phyloP scores from a whole-genome alignment of 352 stramenopile species.

The Phytopythium sindhum region DNA sequence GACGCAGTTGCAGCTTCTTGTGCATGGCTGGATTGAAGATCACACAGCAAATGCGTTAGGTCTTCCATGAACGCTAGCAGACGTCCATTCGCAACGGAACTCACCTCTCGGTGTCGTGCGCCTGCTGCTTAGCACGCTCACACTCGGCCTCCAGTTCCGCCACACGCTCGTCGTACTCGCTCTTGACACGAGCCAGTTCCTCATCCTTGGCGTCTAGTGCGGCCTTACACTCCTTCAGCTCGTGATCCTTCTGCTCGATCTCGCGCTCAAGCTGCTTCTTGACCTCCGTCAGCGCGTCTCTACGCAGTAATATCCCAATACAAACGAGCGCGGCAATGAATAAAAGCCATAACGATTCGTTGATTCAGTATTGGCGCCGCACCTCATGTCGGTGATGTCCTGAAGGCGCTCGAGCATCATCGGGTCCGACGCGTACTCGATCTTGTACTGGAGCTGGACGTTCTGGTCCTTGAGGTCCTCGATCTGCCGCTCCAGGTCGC shows the following conservation, averaged over 20 bases:
- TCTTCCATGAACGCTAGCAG: not conserved
- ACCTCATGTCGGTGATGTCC: constrained; percentile 78
- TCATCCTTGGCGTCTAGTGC: constrained; percentile 38
- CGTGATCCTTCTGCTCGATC: constrained; percentile 61
- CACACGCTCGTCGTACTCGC: constrained; percentile 39
- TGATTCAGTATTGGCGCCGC: not conserved
- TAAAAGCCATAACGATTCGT: not conserved
- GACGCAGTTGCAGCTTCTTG: constrained; percentile 24
- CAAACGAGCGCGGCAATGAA: not conserved
- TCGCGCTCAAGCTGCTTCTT: constrained; percentile 71
- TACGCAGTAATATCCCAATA: constrained; percentile 5
- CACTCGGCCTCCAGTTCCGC: constrained; percentile 27
- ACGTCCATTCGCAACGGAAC: not conserved
- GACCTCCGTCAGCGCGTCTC: constrained; percentile 58
- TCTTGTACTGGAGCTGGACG: constrained; percentile 80
- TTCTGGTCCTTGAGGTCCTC: constrained; percentile 80
- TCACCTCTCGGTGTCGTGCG: constrained; percentile 20
- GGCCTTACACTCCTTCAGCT: constrained; percentile 33
- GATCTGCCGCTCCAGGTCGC: constrained; percentile 47
- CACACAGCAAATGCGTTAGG: not conserved
- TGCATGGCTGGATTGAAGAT: constrained; percentile 5
- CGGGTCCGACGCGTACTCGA: constrained; percentile 77
- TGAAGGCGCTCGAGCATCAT: constrained; percentile 82
- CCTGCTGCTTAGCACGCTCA: constrained; percentile 33
- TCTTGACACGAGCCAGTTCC: constrained; percentile 26